These are phyloP conservation scores for Simplicillium aogashimaense DNA, from an alignment of 2,329 filamentous ascomycete genomes.

Conservation along the genomic window DNA sequence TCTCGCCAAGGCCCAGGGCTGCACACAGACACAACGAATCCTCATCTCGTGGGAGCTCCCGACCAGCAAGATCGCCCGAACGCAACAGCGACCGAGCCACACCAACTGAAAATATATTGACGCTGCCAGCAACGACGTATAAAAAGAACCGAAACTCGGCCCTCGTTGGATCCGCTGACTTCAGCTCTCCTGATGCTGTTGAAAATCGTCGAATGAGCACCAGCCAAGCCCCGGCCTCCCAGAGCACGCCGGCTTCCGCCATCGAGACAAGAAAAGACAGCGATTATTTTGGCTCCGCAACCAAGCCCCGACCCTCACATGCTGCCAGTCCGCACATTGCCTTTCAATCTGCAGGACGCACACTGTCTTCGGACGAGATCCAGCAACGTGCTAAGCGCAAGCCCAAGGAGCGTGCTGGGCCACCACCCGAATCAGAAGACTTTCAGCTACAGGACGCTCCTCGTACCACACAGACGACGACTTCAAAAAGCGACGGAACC, in stretches of 20 bases:
- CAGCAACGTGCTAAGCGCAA: constrained; percentile 37
- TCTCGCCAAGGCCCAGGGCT: constrained; percentile 52
- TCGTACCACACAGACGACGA: constrained; percentile 43
- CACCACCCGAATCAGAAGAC: constrained; percentile 28
- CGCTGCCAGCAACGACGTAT: constrained; percentile 67
- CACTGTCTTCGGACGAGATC: constrained; percentile 46
- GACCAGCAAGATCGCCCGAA: constrained; percentile 45
- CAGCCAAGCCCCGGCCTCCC: constrained; percentile 35
- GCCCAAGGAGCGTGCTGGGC: constrained; percentile 33
- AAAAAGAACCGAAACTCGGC: constrained; percentile 68
- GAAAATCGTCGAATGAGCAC: too few species aligned
- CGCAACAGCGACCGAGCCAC: constrained; percentile 16
- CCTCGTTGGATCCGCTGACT: constrained; percentile 42
- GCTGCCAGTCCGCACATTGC: constrained; percentile 77
- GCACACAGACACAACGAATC: constrained; percentile 41
- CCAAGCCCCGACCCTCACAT: constrained; percentile 36
- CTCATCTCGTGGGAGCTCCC: constrained; percentile 43
- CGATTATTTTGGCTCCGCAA: constrained; percentile 46
- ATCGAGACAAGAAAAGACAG: constrained; percentile 35
- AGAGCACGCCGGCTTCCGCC: constrained; percentile 43
- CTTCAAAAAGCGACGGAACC: constrained; percentile 31
- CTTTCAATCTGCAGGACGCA: constrained; percentile 73
- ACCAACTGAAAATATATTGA: constrained; percentile 40
- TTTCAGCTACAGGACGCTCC: constrained; percentile 79
- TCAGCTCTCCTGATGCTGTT: constrained; percentile 34